phyloP scores from a whole-genome alignment of 208 protist species.

The Leishmania gerbilli region DNA sequence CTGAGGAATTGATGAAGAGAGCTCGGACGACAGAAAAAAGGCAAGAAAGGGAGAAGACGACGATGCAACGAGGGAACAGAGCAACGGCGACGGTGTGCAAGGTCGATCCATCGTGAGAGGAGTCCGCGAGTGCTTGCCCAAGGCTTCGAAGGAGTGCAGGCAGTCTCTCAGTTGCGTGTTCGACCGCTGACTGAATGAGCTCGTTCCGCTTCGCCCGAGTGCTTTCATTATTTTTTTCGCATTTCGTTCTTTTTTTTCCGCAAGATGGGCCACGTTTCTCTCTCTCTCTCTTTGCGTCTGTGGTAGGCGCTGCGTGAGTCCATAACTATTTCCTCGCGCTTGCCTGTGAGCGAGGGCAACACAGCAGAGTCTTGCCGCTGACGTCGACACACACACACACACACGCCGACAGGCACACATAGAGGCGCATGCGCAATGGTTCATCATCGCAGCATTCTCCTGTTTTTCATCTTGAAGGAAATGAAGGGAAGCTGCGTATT shows the following conservation, averaged over 20 bases:
- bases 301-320: neutral
- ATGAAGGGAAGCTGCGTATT: neutral
- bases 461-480: neutral
- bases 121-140: neutral
- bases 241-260: neutral
- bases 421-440: neutral
- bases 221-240: neutral
- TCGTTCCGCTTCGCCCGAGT: neutral
- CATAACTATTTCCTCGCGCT: neutral
- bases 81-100: too few species aligned
- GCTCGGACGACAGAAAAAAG: neutral
- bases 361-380: neutral
- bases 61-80: neutral
- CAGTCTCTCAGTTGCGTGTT: too few species aligned
- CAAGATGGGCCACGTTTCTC: neutral
- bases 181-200: neutral
- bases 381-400: neutral
- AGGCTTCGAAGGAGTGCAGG: neutral
- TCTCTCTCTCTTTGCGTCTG: neutral
- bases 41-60: neutral
- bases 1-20: neutral
- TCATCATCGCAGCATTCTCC: neutral
- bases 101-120: neutral
- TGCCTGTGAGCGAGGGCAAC: slow-evolving; percentile 6
- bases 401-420: neutral